These are phyloP conservation scores for Fusarium zealandicum DNA, from an alignment of 2,329 filamentous ascomycete genomes.

Conservation along the genomic window DNA sequence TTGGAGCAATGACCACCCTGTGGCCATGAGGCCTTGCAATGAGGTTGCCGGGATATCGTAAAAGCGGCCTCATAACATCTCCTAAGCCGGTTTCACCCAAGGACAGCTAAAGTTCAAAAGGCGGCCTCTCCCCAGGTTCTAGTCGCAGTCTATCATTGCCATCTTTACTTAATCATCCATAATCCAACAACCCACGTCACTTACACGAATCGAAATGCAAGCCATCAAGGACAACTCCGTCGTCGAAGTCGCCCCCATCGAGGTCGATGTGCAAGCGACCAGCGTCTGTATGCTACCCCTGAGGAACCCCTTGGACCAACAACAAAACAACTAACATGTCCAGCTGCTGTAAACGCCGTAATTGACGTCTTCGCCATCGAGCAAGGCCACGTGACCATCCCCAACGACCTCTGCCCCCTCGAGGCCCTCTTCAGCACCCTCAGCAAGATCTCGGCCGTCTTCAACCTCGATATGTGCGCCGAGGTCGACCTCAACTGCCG, in stretches of 20 bases:
- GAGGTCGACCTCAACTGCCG: slow-evolving; percentile 38
- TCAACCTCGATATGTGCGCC: slow-evolving; percentile 34
- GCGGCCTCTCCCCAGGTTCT: slow-evolving; percentile 5
- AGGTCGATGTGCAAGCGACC: slow-evolving; percentile 16
- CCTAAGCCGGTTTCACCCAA: slow-evolving; percentile 16
- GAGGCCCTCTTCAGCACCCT: slow-evolving; percentile 36
- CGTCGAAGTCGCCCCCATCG: slow-evolving; percentile 22
- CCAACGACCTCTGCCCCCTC: slow-evolving; percentile 36
- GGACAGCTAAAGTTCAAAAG: slow-evolving; percentile 24
- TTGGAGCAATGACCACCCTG: slow-evolving; percentile 39
- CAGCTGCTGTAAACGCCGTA: slow-evolving; percentile 36
- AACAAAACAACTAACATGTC: slow-evolving; percentile 19
- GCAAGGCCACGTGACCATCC: slow-evolving; percentile 35
- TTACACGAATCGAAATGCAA: slow-evolving; percentile 30
- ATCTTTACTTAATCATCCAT: slow-evolving; percentile 10
- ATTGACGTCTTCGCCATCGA: slow-evolving; percentile 35
- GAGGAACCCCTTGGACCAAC: no score
- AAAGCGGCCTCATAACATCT: slow-evolving; percentile 30
- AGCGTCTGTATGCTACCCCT: slow-evolving; percentile 22
- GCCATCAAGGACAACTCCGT: slow-evolving; percentile 34
- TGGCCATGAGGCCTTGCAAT: slow-evolving; percentile 39
- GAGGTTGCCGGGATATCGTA: slow-evolving; percentile 33
- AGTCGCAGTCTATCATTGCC: not conserved
- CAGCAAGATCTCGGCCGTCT: slow-evolving; percentile 32
- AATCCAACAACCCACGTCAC: slow-evolving; percentile 1